phyloP scores from a whole-genome alignment of 768 basidiomycete genomes.

The Amanita brunnescens region DNA sequence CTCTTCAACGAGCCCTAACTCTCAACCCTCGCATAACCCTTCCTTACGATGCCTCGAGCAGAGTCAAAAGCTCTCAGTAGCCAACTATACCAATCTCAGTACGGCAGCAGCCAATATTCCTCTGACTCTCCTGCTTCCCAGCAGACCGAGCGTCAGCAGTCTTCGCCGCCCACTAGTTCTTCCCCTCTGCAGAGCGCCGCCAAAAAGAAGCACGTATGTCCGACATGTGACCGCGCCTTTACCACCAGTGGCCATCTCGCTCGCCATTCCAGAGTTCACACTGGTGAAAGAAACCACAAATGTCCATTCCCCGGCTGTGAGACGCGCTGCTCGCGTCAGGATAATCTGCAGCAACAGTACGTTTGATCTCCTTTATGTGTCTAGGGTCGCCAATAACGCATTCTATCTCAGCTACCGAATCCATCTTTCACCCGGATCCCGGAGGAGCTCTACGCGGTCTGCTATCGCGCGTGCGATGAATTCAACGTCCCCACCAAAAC shows the following conservation, averaged over 20 bases:
- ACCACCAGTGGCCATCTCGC: slow-evolving; percentile 87
- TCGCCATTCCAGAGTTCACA: slow-evolving; percentile 83
- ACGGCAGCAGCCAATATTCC: slow-evolving; percentile 18
- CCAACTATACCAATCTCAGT: slow-evolving; percentile 27
- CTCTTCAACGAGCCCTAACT: slow-evolving; percentile 3
- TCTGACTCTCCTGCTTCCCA: slow-evolving; percentile 18
- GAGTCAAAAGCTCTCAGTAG: slow-evolving; percentile 20
- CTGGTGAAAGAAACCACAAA: slow-evolving; percentile 86
- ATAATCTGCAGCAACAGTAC: slow-evolving; percentile 68
- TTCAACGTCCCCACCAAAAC: slow-evolving; percentile 19
- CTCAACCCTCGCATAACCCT: slow-evolving; percentile 10
- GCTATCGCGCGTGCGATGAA: slow-evolving; percentile 38
- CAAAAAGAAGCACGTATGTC: slow-evolving; percentile 57
- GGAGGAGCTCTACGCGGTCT: slow-evolving; percentile 57
- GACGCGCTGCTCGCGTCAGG: slow-evolving; percentile 82
- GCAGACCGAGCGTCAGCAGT: slow-evolving; percentile 8
- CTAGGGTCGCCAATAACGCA: neutral
- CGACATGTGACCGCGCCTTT: slow-evolving; percentile 68
- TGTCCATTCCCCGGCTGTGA: slow-evolving; percentile 96
- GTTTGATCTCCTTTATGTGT: slow-evolving; percentile 2
- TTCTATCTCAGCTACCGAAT: slow-evolving; percentile 57
- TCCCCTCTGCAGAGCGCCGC: slow-evolving; percentile 13
- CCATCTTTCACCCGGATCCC: slow-evolving; percentile 72
- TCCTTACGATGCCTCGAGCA: slow-evolving; percentile 28
- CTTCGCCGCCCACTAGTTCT: neutral